Base-by-base conservation (phyloP, 2,329 filamentous ascomycete species). In the Colletotrichum aenigma region DNA sequence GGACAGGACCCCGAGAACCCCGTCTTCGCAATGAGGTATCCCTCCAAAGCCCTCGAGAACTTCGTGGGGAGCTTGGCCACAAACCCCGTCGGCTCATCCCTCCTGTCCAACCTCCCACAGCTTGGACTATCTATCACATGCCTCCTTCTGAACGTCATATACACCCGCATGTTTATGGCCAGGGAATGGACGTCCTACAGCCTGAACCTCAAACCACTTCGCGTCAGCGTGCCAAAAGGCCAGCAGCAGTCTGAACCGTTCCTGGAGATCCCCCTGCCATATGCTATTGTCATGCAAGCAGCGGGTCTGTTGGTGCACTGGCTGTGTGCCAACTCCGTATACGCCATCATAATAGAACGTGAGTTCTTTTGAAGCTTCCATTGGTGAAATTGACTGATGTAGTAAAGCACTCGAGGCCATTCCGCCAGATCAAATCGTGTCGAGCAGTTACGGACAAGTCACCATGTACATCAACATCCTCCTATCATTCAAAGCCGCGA, bases 121-220 rank as follows among this genome's bases (percentile, higher is more conserved):
- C n/a, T 72, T 0, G 55, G 64, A 4, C 52, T 72, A 1, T 67
- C 70, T 12, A 61, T 67, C 24, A 58, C n/a, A 4, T 30, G 24
- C 32, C 70, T 72, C 48, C 7, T 32, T 4, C 55, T 55, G 8
- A 61, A 72, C 32, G 61, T 58, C 32, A 52, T 72, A 7, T 72
- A 66, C n/a, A 72, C 70, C 0, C 70, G 70, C 28, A 58, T 67
- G 32, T 48, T 72, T 13, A 58, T 67, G 32, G 62, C 61, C 18
- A 30, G 48, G 30, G 70, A 72, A 26, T 72, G 62, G 70, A 34
- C 43, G 9, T 43, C 62, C 13, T 58, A 66, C 15, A 68, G 62
- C 48, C 28, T 24, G 7, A 16, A 10, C 9, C 30, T 67, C 55
- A 38, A 38, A 30, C n/a, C 60, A 7, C 70, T 72, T 18, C 61